These are phyloP conservation scores for Aspergillus fumigatiaffinis DNA, from an alignment of 2,329 filamentous ascomycete genomes.

Conservation along the genomic window DNA sequence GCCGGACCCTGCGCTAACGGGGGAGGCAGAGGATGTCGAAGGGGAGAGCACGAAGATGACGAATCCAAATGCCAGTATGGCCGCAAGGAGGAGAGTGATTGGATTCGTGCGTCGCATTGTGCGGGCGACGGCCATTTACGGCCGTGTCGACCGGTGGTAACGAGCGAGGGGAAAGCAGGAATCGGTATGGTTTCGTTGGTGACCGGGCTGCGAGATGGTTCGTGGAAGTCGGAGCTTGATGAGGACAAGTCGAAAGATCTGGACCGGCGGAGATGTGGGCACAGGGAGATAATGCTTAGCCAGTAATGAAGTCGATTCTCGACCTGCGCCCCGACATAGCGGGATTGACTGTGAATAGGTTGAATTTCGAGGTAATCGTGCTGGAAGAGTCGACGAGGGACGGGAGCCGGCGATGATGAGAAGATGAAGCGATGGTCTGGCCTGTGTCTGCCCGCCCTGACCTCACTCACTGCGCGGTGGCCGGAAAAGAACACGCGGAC, in stretches of 20 bases:
- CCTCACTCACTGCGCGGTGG: not conserved
- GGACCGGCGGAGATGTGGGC: not conserved
- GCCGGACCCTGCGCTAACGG: slow-evolving; percentile 44
- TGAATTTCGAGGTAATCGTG: not conserved
- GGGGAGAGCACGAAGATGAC: slow-evolving; percentile 49
- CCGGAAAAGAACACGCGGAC: not conserved
- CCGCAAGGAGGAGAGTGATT: slow-evolving; percentile 68
- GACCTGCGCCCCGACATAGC: slow-evolving; percentile 8
- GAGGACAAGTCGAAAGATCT: not conserved
- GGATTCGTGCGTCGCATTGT: slow-evolving; percentile 74
- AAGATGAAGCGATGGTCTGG: not conserved
- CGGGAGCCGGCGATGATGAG: not conserved
- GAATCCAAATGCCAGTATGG: slow-evolving; percentile 68
- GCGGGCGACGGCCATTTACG: slow-evolving; percentile 58
- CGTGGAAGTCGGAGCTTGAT: not conserved
- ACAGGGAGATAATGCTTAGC: slow-evolving; percentile 2
- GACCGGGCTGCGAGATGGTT: not conserved
- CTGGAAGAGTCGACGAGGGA: not conserved
- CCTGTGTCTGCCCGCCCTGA: not conserved
- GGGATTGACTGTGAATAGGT: not conserved
- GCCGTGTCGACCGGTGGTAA: slow-evolving; percentile 19
- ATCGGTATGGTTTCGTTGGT: slow-evolving; percentile 14
- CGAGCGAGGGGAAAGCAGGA: slow-evolving; percentile 5
- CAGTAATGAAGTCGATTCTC: slow-evolving; percentile 5
- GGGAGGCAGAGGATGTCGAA: slow-evolving; percentile 44